Base-by-base conservation (phyloP, 306 rosid genomes). In the Oemleria cerasiformis region DNA sequence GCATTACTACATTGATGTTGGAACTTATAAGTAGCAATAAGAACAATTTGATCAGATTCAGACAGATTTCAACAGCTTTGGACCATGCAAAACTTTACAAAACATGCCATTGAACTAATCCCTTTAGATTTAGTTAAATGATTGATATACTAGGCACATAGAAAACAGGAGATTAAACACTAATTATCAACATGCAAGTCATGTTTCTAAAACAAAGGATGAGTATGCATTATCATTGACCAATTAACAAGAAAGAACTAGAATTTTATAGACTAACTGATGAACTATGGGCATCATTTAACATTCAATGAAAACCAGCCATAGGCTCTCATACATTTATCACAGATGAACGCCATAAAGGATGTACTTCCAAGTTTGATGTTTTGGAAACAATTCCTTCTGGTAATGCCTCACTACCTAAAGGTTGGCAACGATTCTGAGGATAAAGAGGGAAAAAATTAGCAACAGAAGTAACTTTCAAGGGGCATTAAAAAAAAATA, bases 331-430 rank as follows among this genome's bases (percentile, higher is more conserved):
- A 8, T 79, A 81, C 88, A 36, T 63, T 71, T 67, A 74, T 58
- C 44, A 36, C n/a, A 30, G 73, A 67, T 4, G 89, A 74, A 23
- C 83, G 78, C 89, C 89, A 85, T 20, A 85, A 68, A 49, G 84
- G 85, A 53, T 50, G 83, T 60, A 73, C 63, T 65, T 79, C 79
- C 19, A 82, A 74, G 84, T 85, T 68, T 0, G 89, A 82, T 21
- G 86, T 77, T 72, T 74, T 68, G 36, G 30, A 78, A 51, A 82
- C 60, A 65, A 85, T 79, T 68, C 89, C 83, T 66, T 75, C 74
- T 0, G 89, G 89, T 73, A 85, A 76, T 19, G 81, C 59, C 42
- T 45, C 86, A 7, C 83, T 71, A 59, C 82, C 81, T 2, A 20
- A 47, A 21, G 83, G 79, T 55, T 66, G 67, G 75, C 89, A 85